Conservation (phyloP, 129 eudicot species). For the Helianthus tuberosus region DNA sequence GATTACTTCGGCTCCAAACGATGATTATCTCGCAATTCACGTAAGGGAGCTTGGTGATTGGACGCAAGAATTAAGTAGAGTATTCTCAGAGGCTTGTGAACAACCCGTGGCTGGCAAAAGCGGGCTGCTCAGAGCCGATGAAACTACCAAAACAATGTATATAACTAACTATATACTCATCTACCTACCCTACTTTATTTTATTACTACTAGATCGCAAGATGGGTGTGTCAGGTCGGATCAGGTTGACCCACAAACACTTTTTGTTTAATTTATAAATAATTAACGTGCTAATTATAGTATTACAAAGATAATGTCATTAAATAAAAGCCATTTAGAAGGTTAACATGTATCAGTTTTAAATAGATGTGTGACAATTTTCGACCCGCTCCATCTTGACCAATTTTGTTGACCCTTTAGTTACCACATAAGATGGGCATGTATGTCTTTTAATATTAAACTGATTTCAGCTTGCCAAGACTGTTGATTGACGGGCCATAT, state of each 20-base stretch:
- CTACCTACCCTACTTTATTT: not conserved
- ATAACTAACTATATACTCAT: not conserved
- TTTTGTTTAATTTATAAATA: not conserved
- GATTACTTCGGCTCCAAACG: conserved; percentile 94
- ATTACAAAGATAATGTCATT: not conserved
- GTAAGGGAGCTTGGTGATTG: conserved; percentile 94
- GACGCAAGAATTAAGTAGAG: conserved; percentile 86
- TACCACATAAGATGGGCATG: not conserved
- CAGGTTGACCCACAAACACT: conserved; percentile 4
- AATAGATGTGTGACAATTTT: not conserved
- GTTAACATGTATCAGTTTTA: not conserved
- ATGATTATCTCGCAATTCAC: conserved; percentile 87
- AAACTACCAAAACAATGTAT: conserved; percentile 76
- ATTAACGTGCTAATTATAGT: not conserved
- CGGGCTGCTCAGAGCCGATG: conserved; percentile 95
- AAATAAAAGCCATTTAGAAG: not conserved
- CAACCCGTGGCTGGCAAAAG: conserved; percentile 79
- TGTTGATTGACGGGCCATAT: conserved; percentile 92
- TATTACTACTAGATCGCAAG: not conserved
- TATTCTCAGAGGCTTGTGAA: conserved; percentile 88
- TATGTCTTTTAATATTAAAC: not conserved
- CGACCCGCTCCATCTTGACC: not conserved
- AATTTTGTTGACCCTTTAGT: not conserved
- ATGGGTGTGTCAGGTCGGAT: not conserved
- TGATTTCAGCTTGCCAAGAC: conserved; percentile 80